Percentiles rank a stretch among this genome's conserved stretches.
Evolutionary conservation across 2,329 filamentous ascomycete genomes (phyloP).

Genomic region (Sporothrix sp.): DNA sequence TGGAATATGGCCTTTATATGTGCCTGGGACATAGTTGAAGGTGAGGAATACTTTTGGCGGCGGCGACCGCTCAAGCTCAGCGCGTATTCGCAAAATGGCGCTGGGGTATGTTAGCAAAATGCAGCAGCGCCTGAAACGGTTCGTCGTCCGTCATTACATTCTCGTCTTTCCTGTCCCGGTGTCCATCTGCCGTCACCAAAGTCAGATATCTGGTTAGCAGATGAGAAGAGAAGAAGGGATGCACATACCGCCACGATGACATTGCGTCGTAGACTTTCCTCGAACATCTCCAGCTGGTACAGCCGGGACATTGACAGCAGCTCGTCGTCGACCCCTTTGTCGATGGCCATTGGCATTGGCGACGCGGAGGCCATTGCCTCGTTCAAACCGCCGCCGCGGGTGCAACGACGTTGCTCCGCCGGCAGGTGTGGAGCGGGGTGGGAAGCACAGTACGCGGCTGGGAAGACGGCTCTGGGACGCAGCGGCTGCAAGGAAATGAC

Average conservation of each 20-base stretch:
- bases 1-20: too few relatives aligned
- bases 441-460: too few relatives aligned
- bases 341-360: background rate
- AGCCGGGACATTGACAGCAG: conserved; percentile 28
- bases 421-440: too few relatives aligned
- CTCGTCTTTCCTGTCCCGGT: conserved; percentile 73
- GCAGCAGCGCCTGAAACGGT: too few relatives aligned
- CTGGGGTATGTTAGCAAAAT: conserved; percentile 28
- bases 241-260: conserved; percentile 56
- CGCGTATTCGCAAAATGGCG: conserved; percentile 56
- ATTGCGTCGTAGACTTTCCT: conserved; percentile 57
- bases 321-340: background rate
- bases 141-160: too few relatives aligned
- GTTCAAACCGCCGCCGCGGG: too few relatives aligned
- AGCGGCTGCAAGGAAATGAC: too few relatives aligned
- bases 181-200: conserved; percentile 51
- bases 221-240: background rate
- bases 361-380: background rate
- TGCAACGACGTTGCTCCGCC: too few relatives aligned
- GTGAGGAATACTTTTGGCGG: conserved; percentile 34
- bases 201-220: background rate
- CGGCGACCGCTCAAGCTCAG: conserved; percentile 47
- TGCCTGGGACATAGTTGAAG: too few relatives aligned
- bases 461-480: too few relatives aligned
- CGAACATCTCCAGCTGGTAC: conserved; percentile 70